Evolutionary conservation across 371 early-diverging fungal species (phyloP).

Genomic region (Coemansia sp.): DNA sequence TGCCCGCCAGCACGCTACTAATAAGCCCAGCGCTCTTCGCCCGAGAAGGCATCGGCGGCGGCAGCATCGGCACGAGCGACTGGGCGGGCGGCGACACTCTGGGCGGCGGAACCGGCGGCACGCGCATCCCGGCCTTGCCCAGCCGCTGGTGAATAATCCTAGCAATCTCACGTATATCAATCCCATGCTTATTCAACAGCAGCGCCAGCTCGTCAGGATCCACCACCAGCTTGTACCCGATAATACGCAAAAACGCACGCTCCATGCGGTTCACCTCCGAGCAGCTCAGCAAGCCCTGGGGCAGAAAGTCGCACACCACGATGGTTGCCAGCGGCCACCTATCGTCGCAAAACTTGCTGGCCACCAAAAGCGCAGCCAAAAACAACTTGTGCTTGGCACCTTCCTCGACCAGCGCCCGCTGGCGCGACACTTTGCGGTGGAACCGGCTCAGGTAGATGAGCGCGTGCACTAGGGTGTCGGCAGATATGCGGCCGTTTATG

Average conservation of each 20-base stretch:
- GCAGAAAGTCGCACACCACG: conserved; percentile 43
- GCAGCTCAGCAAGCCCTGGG: conserved; percentile 20
- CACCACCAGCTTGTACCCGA: conserved; percentile 42
- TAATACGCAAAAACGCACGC: conserved; percentile 42
- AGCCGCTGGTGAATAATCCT: background rate
- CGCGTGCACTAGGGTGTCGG: conserved; percentile 47
- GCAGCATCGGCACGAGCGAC: background rate
- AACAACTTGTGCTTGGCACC: conserved; percentile 51
- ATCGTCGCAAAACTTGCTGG: conserved; percentile 53
- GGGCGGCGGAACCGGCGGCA: background rate
- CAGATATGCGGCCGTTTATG: conserved; percentile 46
- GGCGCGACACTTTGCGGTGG: conserved; percentile 30
- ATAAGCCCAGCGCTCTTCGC: background rate
- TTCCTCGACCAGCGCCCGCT: conserved; percentile 39
- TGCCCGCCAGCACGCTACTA: background rate
- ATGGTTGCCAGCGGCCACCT: conserved; percentile 43
- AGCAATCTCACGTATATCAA: conserved; percentile 43
- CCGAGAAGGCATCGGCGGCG: background rate
- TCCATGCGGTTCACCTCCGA: conserved; percentile 50
- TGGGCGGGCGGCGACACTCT: too few species aligned
- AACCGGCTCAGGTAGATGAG: conserved; percentile 48
- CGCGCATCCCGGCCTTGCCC: background rate
- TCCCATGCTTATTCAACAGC: conserved; percentile 36
- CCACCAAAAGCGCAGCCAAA: conserved; percentile 42
- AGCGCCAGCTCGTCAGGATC: conserved; percentile 43